Conservation (phyloP, 805 yeast species). For the Starmerella ratchasimensis region DNA sequence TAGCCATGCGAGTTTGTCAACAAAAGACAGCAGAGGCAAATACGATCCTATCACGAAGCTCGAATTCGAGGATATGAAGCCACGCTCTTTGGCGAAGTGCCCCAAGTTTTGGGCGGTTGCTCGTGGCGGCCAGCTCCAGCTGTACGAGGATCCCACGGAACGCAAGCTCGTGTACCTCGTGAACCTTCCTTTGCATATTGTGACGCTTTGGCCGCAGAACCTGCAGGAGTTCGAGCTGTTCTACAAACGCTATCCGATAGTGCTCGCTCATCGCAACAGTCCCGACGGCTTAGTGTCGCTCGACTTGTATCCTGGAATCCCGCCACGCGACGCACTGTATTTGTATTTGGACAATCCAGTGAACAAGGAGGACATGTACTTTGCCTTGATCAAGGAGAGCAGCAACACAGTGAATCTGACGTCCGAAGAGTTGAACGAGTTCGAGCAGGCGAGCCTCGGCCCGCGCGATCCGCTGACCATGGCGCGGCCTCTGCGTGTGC, state of each 20-base stretch:
- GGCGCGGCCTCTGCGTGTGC: conserved; percentile 63
- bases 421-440: not conserved
- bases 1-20: not conserved
- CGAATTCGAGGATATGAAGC: not conserved
- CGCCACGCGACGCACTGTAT: conserved; percentile 36
- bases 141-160: conserved; percentile 56
- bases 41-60: not conserved
- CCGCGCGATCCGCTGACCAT: conserved; percentile 42
- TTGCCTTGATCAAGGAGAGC: conserved; percentile 52
- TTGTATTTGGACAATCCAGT: conserved; percentile 63
- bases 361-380: conserved; percentile 90
- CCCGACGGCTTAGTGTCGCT: conserved; percentile 20
- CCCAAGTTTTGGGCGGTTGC: conserved; percentile 33
- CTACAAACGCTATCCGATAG: conserved; percentile 66
- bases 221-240: conserved; percentile 65
- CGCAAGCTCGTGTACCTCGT: conserved; percentile 64
- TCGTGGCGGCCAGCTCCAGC: conserved; percentile 75
- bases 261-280: conserved; percentile 41
- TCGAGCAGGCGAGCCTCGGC: conserved; percentile 10
- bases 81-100: conserved; percentile 13
- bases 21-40: not conserved
- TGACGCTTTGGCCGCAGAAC: conserved; percentile 74
- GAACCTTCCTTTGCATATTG: conserved; percentile 54
- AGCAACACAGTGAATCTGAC: not conserved
- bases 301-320: conserved; percentile 18